Conservation (phyloP, 768 basidiomycete species). For the Thelephora aurantiotincta region DNA sequence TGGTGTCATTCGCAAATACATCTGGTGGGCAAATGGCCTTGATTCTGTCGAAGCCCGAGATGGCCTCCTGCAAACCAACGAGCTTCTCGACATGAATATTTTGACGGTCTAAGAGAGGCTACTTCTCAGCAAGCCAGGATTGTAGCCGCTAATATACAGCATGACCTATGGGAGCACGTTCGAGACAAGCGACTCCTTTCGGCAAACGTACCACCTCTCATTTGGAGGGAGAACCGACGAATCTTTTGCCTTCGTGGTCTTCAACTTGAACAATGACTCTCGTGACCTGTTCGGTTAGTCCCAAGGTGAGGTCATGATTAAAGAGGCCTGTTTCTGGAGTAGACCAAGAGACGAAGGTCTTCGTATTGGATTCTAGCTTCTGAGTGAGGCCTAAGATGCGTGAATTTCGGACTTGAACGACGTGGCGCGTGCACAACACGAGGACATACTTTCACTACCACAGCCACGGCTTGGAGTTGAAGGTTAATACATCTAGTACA, state of each 20-base stretch:
- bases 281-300: conserved; percentile 33
- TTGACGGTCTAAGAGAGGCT: conserved; percentile 31
- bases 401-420: not conserved
- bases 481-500: not conserved
- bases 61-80: not conserved
- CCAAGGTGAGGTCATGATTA: conserved; percentile 41
- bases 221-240: conserved; percentile 12
- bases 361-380: conserved; percentile 61
- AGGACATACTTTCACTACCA: conserved; percentile 41
- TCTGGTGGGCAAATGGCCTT: not conserved
- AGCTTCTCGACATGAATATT: too few relatives aligned
- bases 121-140: conserved; percentile 29
- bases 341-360: conserved; percentile 57
- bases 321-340: conserved; percentile 33
- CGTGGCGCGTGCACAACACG: not conserved
- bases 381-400: conserved; percentile 50
- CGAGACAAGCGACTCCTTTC: conserved; percentile 29
- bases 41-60: not conserved
- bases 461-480: conserved; percentile 54
- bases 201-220: conserved; percentile 17
- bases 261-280: conserved; percentile 13
- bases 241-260: conserved; percentile 8
- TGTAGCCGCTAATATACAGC: conserved; percentile 39
- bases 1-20: not conserved
- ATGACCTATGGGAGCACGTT: conserved; percentile 51